Conservation (phyloP, 2,329 filamentous ascomycete species). For the Trichoderma lentiforme region DNA sequence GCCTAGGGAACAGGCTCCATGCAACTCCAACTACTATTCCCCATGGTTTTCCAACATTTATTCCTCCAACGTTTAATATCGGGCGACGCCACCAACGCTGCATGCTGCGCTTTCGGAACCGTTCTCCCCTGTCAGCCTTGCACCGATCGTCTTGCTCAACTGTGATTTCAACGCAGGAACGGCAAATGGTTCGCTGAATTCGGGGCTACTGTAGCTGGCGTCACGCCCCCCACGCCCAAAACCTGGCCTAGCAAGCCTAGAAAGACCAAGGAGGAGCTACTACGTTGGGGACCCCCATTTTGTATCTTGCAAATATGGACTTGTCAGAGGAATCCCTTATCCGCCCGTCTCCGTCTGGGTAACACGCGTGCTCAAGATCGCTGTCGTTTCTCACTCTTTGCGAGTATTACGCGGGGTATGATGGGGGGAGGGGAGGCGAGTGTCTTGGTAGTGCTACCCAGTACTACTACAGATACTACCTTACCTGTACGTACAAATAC, state of each 20-base stretch:
- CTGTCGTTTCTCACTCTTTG: neutral
- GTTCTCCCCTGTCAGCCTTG: slow-evolving; percentile 15
- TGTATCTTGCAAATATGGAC: slow-evolving; percentile 9
- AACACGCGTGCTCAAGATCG: neutral
- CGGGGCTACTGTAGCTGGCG: neutral
- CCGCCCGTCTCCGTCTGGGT: neutral
- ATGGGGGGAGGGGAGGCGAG: neutral
- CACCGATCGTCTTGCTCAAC: neutral
- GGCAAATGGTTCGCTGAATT: slow-evolving; percentile 6
- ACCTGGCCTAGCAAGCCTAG: neutral
- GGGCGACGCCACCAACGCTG: slow-evolving; percentile 6
- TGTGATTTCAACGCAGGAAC: slow-evolving; percentile 15
- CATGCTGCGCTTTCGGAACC: slow-evolving; percentile 9
- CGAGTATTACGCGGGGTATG: slow-evolving; percentile 4
- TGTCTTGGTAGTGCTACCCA: neutral
- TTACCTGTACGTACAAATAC: neutral
- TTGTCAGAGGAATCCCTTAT: slow-evolving; percentile 13
- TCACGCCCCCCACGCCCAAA: slow-evolving; percentile 1
- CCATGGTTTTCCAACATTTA: neutral
- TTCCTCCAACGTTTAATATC: neutral
- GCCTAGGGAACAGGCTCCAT: neutral
- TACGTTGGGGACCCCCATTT: neutral
- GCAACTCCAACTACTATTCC: neutral
- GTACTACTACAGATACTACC: neutral
- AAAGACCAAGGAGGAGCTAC: neutral